Evolutionary conservation across 73 alveolate genomes (phyloP), one percentile per base, ranked within the genome.

Genomic region (Paramecium pentaurelia): DNA sequence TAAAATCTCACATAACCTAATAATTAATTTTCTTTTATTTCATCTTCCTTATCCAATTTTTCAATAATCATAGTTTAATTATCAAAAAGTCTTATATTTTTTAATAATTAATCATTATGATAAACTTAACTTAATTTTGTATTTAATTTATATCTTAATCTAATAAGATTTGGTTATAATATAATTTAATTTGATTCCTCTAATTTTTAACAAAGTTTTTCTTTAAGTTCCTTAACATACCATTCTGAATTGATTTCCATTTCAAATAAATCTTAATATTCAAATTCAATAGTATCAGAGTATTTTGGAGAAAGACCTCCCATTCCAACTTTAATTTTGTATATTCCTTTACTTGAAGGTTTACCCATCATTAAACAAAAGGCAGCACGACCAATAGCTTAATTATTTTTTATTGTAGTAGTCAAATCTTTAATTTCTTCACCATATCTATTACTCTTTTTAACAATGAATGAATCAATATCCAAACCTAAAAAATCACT

Each of bases 381-480:
- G 8, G 91, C 58, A 12, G 64, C 91, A 14, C 91, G 47, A 38
- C 91, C 91, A 4, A 80, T 80, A 5, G 58, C 58, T 44, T 28
- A 42, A 47, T 80, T 80, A 27, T 80, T 64, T 80, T 16, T 80
- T 18, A 80, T 45, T 45, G 71, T 22, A 42, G 71, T 80, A 20
- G 91, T 45, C 37, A 89, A 45, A 70, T 89, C 94, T 42, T 89
- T 89, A 16, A 89, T 40, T 70, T 89, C 94, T 11, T 20, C 40
- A 6, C 34, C 47, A 32, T 22, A 45, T 89, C 45, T 89, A 28
- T 25, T 18, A 8, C 36, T 28, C 51, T 83, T 89, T 47, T 89
- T 89, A 12, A 89, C 51, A 14, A 89, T 89, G 40, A 89, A 89
- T 25, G 58, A 16, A 89, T 89, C 88, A 9, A 73, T 68, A 34